Evolutionary conservation across 2,329 filamentous ascomycete genomes (phyloP), one percentile per base, ranked within the genome.

Genomic region (Ustulina deusta): DNA sequence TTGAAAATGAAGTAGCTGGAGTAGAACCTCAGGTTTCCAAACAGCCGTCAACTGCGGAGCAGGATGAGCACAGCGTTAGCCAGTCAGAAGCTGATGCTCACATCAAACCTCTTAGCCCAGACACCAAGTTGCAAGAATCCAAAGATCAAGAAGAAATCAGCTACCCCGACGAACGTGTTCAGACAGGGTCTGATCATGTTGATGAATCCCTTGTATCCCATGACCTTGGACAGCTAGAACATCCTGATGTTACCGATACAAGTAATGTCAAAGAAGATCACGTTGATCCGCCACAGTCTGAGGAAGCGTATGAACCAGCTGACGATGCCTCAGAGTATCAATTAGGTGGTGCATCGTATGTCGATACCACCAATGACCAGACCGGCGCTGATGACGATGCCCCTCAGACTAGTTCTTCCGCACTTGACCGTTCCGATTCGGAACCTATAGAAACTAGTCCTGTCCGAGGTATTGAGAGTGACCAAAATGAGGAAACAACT

Each of bases 341-440:
- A 54, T 25, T 69, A 72, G 72, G 66, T 63, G 68, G 56, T 56
- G 65, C 71, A 56, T 69, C 65, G 22, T 66, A 73, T 63, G 29
- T 54, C 27, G 71, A 74, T 48, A 29, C 65, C 54, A 46, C 71
- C 66, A 68, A 77, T 72, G 70, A 70, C 44, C 69, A 70, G 46
- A 32, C 59, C 22, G 52, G 56, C 44, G 48, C 51, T 32, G 60
- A 69, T 61, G 65, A 67, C 48, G 59, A 64, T 27, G 46, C 38
- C 38, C 29, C 57, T 46, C 59, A 72, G 49, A 56, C 51, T 29
- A 65, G 64, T 44, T 17, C 54, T 56, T 25, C 55, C 49, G 48
- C 6, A 17, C 42, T 61, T 48, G 25, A 57, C 49, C 42, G 20
- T 46, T 44, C 61, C 32, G 59, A 60, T 32, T 40, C 64, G 2